Evolutionary conservation across 306 rosid genomes (phyloP).

Genomic region (Inga laurina): DNA sequence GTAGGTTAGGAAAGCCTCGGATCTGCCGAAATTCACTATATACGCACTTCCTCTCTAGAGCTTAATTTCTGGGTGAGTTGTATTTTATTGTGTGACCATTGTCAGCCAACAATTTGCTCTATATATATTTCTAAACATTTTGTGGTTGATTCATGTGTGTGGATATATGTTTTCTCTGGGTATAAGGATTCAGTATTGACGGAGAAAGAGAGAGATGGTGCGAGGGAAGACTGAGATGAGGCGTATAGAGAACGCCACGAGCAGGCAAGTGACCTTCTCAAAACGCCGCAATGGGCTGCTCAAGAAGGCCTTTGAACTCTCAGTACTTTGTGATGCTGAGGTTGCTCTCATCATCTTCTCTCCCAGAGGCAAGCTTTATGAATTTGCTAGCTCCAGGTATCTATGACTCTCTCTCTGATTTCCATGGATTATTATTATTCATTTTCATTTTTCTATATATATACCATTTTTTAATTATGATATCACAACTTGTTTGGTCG

Average conservation of each 20-base stretch:
- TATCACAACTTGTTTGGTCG: neutral
- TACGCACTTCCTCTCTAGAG: neutral
- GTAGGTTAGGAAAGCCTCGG: neutral
- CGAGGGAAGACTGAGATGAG: slow-evolving; percentile 90
- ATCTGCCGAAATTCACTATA: slow-evolving; percentile 17
- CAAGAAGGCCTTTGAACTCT: slow-evolving; percentile 91
- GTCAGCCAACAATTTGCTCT: neutral
- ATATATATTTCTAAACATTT: neutral
- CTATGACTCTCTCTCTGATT: neutral
- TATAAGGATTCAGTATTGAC: neutral
- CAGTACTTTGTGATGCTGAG: slow-evolving; percentile 75
- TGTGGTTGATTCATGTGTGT: neutral
- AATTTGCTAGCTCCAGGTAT: slow-evolving; percentile 50
- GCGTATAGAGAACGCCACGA: slow-evolving; percentile 89
- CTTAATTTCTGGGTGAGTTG: neutral
- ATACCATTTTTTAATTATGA: neutral
- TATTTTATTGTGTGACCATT: neutral
- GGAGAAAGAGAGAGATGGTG: slow-evolving; percentile 54
- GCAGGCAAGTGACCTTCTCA: slow-evolving; percentile 86
- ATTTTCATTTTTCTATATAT: neutral
- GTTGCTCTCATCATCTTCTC: slow-evolving; percentile 51
- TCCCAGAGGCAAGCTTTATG: slow-evolving; percentile 53
- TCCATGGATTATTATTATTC: neutral
- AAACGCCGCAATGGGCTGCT: slow-evolving; percentile 80
- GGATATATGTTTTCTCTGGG: neutral